Evolutionary conservation across 768 basidiomycete species (phyloP), one percentile per base, ranked within the genome.

Genomic region (Auricularia sp.): DNA sequence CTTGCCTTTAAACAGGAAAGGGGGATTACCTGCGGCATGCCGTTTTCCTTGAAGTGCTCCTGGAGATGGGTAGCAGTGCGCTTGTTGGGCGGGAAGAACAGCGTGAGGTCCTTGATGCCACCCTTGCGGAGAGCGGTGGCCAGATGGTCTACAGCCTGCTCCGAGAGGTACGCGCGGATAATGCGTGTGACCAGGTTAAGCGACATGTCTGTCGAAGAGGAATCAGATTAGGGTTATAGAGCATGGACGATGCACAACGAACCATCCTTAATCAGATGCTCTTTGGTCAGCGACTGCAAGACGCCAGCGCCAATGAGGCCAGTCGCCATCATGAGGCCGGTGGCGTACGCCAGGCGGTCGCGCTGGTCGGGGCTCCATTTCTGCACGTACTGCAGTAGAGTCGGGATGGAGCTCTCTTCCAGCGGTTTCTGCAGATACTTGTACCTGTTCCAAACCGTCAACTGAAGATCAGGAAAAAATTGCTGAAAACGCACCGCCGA

Each of bases 351-450:
- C 62, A 98, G 80, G 77, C 94, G 96, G 72, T 93, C 88, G 67
- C 87, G 84, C 77, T 91, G 86, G 16, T 78, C 80, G 3, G 82
- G 73, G 2, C 86, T 75, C 93, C 93, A 98, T 71, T 89, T 88
- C 72, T 91, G 85, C 73, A 88, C 85, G 72, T 93, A 93, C 76
- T 98, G 94, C 66, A 99, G 77, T 61, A 98, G 81, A 56, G 82
- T 82, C 3, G 92, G 91, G 14, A 98, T 82, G 63, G 91, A 83
- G 42, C 81, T 83, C 74, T 87, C 88, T 76, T 98, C 96, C 60
- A 99, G 86, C 54, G 96, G 93, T 76, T 89, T 93, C 77, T 98
- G 96, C 70, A 99, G 91, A 82, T 98, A 99, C 77, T 98, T 98
- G 83, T 98, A 98, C 78, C 94, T 96, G 72, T 53, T 23, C 21